phyloP scores from a whole-genome alignment of 2,329 filamentous ascomycete species.

The Dactylellina drechsleri region DNA sequence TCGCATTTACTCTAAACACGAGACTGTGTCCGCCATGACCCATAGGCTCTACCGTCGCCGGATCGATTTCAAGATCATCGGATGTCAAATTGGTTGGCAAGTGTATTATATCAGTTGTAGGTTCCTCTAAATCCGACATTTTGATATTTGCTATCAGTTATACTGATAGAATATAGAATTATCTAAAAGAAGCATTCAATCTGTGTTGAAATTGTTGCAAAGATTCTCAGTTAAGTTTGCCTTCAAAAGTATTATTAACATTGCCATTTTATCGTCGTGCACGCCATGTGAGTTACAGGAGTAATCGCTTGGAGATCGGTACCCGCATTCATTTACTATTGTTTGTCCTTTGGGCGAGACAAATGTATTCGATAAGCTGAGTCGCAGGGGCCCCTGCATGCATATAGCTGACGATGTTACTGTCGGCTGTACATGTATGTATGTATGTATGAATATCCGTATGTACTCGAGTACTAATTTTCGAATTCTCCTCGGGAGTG shows the following conservation, averaged over 20 bases:
- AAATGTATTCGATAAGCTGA: no score
- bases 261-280: background rate
- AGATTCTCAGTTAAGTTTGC: background rate
- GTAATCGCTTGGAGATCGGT: slow-evolving; percentile 15
- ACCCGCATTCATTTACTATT: slow-evolving; percentile 27
- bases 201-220: slow-evolving; percentile 47
- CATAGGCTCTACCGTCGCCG: slow-evolving; percentile 23
- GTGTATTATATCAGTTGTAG: background rate
- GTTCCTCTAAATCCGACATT: slow-evolving; percentile 16
- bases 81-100: slow-evolving; percentile 20
- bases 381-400: no score
- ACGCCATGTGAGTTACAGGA: slow-evolving; percentile 29
- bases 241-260: background rate
- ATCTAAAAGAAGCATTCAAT: no score
- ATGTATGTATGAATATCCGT: no score
- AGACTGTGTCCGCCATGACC: slow-evolving; percentile 44
- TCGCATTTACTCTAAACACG: slow-evolving; percentile 40
- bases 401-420: no score
- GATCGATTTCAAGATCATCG: slow-evolving; percentile 42
- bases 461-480: no score
- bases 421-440: no score
- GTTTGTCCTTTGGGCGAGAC: background rate
- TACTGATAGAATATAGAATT: no score
- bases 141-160: background rate
- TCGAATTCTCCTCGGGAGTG: no score